Conservation (phyloP, 345 rosid species). For the Rhizophora mangle region DNA sequence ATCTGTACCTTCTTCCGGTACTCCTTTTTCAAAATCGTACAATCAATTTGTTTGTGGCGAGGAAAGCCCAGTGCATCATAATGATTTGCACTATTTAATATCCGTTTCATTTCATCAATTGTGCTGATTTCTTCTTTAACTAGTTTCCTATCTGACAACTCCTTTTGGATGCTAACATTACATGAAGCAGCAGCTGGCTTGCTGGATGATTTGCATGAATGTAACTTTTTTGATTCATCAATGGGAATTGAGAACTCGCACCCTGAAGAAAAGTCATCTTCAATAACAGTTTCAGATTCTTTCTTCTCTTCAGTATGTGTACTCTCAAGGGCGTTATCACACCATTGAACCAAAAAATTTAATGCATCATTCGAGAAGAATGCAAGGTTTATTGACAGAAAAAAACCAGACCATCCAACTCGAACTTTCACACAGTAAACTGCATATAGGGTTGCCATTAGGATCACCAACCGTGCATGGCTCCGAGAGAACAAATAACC, state of each 20-base stretch:
- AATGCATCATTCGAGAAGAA: constrained; percentile 80
- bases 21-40: constrained; percentile 64
- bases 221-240: constrained; percentile 58
- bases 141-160: constrained; percentile 42
- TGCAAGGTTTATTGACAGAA: constrained; percentile 78
- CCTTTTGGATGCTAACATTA: constrained; percentile 45
- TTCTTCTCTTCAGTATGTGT: constrained; percentile 56
- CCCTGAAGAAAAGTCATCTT: constrained; percentile 63
- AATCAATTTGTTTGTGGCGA: constrained; percentile 66
- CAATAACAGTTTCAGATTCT: constrained; percentile 53
- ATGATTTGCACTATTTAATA: constrained; percentile 66
- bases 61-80: constrained; percentile 81
- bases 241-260: constrained; percentile 51
- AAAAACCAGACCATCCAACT: constrained; percentile 92
- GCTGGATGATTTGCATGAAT: constrained; percentile 61
- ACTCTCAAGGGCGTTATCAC: constrained; percentile 69
- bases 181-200: constrained; percentile 50
- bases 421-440: constrained; percentile 81
- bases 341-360: constrained; percentile 69
- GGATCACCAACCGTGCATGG: constrained; percentile 86
- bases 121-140: constrained; percentile 55
- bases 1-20: constrained; percentile 75
- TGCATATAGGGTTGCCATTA: constrained; percentile 64
- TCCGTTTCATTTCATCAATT: constrained; percentile 80
- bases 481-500: constrained; percentile 87